Base-by-base conservation (phyloP, 345 rosid genomes). In the Eucalyptus regnans region DNA sequence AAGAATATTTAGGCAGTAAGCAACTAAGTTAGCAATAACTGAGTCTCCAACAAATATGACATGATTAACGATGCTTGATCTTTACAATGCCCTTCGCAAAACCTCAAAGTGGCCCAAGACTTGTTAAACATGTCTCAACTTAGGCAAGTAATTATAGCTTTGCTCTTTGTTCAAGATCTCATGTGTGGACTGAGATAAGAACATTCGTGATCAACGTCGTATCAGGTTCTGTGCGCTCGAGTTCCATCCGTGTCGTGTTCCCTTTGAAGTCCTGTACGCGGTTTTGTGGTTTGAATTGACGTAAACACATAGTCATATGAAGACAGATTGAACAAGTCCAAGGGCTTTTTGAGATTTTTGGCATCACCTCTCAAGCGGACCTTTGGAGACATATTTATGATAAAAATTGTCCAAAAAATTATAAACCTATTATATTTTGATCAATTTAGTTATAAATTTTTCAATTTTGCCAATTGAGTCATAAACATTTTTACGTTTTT, bases 401-500 rank as follows among this genome's bases (percentile, higher is more conserved):
- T 4, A 4, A 4, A 9, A 22, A 56, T 20, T 22, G 9, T 56
- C 12, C 62, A 9, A 56, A 56, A 52, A 56, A 8, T 56, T 56
- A 12, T 56, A 56, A 56, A 4, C 12, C 12, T 23, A 56, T 56
- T 56, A 23, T 23, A 56, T 23, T 56, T 56, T 22, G 62, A 1
- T 6, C 6, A 23, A 56, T 2, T 56, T 56, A 56, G 1, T 56
- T 1, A 56, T 52, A 56, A 56, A 56, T 6, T 56, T 56, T 56
- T 56, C 1, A 9, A 56, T 23, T 23, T 56, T 56, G 10, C 2
- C 0, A 56, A 23, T 56, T 56, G 0, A 23, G 29, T 23, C 1
- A 56, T 56, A 56, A 56, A 23, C 0, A 4, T 56, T 23, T 1
- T 0, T 18, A 18, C 0, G 0, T 56, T 56, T 56, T 56, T 12